A percentile compares a stretch with the other conserved stretches of the same genome.
Evolutionary conservation across 2,329 filamentous ascomycete genomes (phyloP).

Genomic region (Reticulascus tulasneorum): DNA sequence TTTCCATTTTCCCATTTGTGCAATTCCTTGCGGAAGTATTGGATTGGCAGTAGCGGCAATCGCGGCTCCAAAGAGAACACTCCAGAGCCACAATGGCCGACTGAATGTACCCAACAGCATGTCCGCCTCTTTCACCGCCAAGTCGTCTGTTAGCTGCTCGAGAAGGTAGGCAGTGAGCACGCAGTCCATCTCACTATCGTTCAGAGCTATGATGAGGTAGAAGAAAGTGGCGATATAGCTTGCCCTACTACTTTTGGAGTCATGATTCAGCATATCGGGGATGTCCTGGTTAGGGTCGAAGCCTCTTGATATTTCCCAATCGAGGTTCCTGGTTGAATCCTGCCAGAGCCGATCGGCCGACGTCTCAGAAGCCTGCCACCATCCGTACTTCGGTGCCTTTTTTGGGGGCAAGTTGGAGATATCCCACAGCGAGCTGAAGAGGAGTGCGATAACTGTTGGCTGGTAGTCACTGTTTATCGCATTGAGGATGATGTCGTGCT

Average conservation of each 20-base stretch:
- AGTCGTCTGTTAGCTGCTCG: conserved; percentile 41
- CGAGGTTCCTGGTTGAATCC: conserved; percentile 30
- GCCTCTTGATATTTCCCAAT: conserved; percentile 31
- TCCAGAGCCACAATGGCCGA: conserved; percentile 41
- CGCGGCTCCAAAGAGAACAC: conserved; percentile 40
- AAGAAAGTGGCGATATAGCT: conserved; percentile 44
- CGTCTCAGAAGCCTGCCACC: conserved; percentile 31
- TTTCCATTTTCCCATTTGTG: conserved; percentile 32
- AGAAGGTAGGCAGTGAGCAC: conserved; percentile 42
- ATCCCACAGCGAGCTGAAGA: conserved; percentile 40
- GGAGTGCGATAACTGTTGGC: conserved; percentile 40
- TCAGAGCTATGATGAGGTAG: conserved; percentile 41
- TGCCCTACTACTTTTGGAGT: conserved; percentile 35
- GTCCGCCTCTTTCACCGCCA: conserved; percentile 33
- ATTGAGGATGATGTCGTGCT: conserved; percentile 28
- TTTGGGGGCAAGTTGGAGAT: conserved; percentile 28
- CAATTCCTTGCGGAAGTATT: conserved; percentile 28
- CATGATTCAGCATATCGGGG: conserved; percentile 28
- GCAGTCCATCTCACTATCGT: conserved; percentile 35
- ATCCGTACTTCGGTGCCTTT: conserved; percentile 30
- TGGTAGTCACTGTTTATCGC: conserved; percentile 31
- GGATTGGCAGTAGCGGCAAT: conserved; percentile 33
- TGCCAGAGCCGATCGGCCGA: conserved; percentile 31
- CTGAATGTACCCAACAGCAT: conserved; percentile 38
- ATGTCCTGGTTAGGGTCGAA: conserved; percentile 28